Percentiles rank a stretch among this genome's conserved stretches.
Conservation (phyloP, 257 asterid species). For the Paulownia fortunei region DNA sequence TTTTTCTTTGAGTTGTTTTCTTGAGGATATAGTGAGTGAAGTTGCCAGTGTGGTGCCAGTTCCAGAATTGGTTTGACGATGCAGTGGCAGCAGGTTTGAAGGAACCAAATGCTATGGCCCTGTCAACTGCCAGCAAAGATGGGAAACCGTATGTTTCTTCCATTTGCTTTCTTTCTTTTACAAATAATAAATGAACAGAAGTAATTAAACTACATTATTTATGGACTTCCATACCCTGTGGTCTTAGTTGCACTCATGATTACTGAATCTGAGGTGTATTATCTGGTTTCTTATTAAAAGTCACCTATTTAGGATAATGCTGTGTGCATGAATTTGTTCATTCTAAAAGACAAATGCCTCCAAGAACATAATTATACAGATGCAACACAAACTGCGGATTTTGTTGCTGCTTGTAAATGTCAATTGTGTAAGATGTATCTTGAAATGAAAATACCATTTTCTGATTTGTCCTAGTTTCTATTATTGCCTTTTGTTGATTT, state of each 20-base stretch:
- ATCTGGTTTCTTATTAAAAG: neutral
- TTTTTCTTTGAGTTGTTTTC: neutral
- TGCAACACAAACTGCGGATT: neutral
- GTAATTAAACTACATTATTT: neutral
- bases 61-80: constrained; percentile 78
- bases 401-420: neutral
- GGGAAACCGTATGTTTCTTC: constrained; percentile 70
- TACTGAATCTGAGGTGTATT: neutral
- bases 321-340: neutral
- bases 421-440: neutral
- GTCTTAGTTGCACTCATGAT: neutral
- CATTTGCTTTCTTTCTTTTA: neutral
- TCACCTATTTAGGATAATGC: neutral
- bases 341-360: neutral
- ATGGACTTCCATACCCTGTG: neutral
- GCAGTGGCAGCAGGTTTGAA: constrained; percentile 68
- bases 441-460: neutral
- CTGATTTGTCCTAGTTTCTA: neutral
- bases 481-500: neutral
- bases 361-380: neutral
- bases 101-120: constrained; percentile 77
- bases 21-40: neutral
- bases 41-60: constrained; percentile 41
- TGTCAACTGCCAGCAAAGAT: constrained; percentile 71
- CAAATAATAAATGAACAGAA: neutral